These are phyloP conservation scores for Phaseolus lunatus DNA, from an alignment of 306 rosid genomes.

Conservation along the genomic window DNA sequence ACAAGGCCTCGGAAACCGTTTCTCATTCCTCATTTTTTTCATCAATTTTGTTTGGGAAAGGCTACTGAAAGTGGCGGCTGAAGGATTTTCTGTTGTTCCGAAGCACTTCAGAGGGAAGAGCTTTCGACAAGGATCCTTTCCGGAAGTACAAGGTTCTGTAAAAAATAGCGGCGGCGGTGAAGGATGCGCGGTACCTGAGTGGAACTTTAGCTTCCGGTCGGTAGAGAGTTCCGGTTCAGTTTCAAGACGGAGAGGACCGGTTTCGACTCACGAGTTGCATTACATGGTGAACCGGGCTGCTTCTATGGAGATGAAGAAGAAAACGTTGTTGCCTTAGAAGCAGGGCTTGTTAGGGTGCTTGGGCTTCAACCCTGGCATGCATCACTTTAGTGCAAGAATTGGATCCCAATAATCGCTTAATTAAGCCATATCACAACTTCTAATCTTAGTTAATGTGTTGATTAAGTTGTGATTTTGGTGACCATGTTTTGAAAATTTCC, in stretches of 20 bases:
- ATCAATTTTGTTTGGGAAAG: constrained; percentile 68
- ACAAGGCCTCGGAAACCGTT: constrained; percentile 26
- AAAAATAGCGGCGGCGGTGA: constrained; percentile 60
- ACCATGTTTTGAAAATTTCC: neutral
- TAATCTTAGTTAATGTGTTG: neutral
- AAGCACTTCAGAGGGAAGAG: constrained; percentile 90
- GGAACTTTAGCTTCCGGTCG: constrained; percentile 94
- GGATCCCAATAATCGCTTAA: constrained; percentile 43
- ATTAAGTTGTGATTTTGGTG: neutral
- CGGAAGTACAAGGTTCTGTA: constrained; percentile 57
- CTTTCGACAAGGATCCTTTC: constrained; percentile 61
- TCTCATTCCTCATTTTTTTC: constrained; percentile 59
- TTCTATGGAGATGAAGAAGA: constrained; percentile 86
- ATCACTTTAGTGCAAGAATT: constrained; percentile 58
- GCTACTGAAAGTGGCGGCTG: constrained; percentile 73
- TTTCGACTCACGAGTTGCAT: constrained; percentile 88
- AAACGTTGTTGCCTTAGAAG: constrained; percentile 86
- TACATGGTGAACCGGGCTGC: constrained; percentile 89
- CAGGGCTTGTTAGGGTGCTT: constrained; percentile 86
- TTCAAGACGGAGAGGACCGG: constrained; percentile 67
- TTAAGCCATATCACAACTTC: constrained; percentile 33
- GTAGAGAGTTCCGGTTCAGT: constrained; percentile 69
- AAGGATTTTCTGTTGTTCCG: constrained; percentile 79
- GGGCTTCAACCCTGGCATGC: constrained; percentile 71
- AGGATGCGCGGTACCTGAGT: constrained; percentile 56